Base-by-base conservation (phyloP, 208 protist genomes). In the Acanthamoeba royreba region DNA sequence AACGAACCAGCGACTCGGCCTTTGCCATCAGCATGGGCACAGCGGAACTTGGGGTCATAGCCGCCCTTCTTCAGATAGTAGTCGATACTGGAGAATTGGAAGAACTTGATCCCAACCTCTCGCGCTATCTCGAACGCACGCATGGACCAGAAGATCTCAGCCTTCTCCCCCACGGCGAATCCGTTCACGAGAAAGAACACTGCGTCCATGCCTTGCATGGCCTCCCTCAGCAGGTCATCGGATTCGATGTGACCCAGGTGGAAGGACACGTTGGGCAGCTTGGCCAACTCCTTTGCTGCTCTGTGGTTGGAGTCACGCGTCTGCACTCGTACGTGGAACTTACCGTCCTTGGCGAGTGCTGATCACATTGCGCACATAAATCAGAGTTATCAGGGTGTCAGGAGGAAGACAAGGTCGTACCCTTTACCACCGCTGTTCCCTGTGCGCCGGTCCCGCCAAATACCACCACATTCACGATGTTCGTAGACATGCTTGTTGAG, bases 161-260 rank as follows among this genome's bases (percentile, higher is more conserved):
- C 79, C 79, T 87, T 87, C 43, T 87, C 79, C 25, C 79, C 79
- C 22, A 86, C 35, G 79, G 79, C 43, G 79, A 87, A 87, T 5
- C 33, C 28, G 5, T 87, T 87, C 43, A 31, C 79, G 9, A 47
- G 0, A 31, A 87, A 87, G 79, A 87, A 87, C 0, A 87, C 79
- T 2, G 28, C 79, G 33, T 87, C 79, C 79, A 87, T 87, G 42
- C 79, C 43, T n/a, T 86, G 2, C 74, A 86, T 86, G 74, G 74
- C 74, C 38, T 86, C 74, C 1, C 74, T 0, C 35, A 87, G 79
- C 1, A 87, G 79, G 1, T 87, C 46, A 0, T 87, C 79, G 5
- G 79, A 87, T 17, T 87, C 74, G 4, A 87, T 87, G 79, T 87
- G 43, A 25, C 79, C 79, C 42, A 87, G 43, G 19, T 87, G 79